Evolutionary conservation across 768 basidiomycete species (phyloP).

Genomic region (Russula abietina): DNA sequence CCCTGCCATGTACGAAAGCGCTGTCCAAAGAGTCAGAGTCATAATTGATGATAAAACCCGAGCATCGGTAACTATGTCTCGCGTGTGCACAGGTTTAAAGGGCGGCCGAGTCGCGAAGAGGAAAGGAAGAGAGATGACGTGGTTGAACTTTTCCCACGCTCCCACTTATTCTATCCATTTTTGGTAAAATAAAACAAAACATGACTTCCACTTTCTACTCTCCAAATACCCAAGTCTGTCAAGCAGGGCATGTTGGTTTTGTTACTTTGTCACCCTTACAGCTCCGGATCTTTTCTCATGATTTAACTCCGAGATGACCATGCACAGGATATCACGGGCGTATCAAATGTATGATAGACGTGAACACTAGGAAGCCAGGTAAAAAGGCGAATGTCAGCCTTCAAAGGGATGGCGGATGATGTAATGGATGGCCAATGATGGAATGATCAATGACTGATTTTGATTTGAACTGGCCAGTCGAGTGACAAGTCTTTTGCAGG

Average conservation of each 20-base stretch:
- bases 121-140: not conserved
- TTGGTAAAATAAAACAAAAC: not conserved
- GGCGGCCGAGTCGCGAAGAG: not conserved
- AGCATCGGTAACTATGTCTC: not conserved
- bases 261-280: not conserved
- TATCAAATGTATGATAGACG: not conserved
- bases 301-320: not conserved
- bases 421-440: not conserved
- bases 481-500: not conserved
- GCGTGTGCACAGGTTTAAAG: constrained; percentile 7
- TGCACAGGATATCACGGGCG: not conserved
- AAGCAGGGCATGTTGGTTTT: not conserved
- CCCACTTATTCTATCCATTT: not conserved
- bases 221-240: not conserved
- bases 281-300: not conserved
- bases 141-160: not conserved
- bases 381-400: not conserved
- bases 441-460: not conserved
- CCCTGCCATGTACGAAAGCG: not conserved
- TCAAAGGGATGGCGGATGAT: not conserved
- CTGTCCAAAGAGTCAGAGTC: not conserved
- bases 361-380: not conserved
- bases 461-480: not conserved
- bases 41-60: constrained; percentile 6
- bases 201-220: no score